phyloP scores from a whole-genome alignment of 140 eudicot species.

The Oenanthe javanica region DNA sequence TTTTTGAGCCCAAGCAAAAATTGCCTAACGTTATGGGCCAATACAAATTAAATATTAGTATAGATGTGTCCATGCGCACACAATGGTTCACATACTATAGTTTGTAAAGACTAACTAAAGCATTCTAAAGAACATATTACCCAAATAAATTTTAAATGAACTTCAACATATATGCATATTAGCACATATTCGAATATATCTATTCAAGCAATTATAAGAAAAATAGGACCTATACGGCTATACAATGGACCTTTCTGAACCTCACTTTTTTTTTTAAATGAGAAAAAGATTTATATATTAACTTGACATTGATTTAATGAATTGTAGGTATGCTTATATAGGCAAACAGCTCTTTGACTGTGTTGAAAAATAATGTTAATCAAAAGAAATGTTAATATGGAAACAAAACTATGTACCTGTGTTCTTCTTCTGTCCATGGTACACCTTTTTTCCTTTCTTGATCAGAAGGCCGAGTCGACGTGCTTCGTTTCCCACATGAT shows the following conservation, averaged over 20 bases:
- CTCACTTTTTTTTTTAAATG: neutral
- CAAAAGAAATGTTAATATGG: neutral
- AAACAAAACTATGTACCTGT: constrained; percentile 37
- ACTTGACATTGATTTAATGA: neutral
- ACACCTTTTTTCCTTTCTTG: constrained; percentile 84
- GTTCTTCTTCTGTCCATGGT: constrained; percentile 92
- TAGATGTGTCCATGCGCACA: neutral
- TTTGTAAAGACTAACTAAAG: neutral
- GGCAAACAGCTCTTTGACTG: neutral
- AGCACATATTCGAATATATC: too few relatives aligned
- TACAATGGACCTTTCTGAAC: neutral
- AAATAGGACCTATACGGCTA: neutral
- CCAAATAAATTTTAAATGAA: neutral
- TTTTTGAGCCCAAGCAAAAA: constrained; percentile 73
- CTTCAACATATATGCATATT: neutral
- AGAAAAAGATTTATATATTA: neutral
- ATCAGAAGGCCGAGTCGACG: constrained; percentile 30
- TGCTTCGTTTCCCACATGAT: constrained; percentile 31
- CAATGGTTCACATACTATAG: neutral
- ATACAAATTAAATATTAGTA: neutral
- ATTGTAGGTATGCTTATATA: too few relatives aligned
- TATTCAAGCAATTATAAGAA: neutral
- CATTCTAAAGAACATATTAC: neutral
- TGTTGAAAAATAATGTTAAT: neutral
- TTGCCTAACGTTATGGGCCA: constrained; percentile 33